Conservation (phyloP, 1,284 basidiomycete genomes). For the Malassezia restricta region DNA sequence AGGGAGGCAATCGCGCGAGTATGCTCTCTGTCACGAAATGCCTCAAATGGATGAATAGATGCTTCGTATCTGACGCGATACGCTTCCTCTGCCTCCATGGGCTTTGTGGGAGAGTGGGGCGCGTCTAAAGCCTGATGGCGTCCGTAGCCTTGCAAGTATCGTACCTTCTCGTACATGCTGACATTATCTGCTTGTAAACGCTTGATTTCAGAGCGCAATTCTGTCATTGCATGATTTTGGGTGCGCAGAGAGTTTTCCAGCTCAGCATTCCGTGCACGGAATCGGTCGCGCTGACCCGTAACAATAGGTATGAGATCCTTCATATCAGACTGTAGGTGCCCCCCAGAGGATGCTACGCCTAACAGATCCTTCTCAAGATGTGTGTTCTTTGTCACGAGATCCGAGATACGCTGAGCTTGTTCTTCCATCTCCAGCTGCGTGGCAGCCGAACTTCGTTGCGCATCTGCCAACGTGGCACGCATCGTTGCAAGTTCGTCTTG, state of each 20-base stretch:
- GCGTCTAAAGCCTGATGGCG: neutral
- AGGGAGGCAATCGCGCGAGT: conserved; percentile 77
- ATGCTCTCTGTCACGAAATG: conserved; percentile 89
- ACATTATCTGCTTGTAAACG: conserved; percentile 37
- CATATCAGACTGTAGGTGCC: neutral
- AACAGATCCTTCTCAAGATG: conserved; percentile 73
- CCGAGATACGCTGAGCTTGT: conserved; percentile 47
- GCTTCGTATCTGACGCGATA: conserved; percentile 88
- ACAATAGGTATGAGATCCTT: conserved; percentile 55
- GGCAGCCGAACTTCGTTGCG: conserved; percentile 52
- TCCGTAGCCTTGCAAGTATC: conserved; percentile 33
- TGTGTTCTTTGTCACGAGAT: conserved; percentile 68
- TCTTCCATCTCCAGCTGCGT: neutral
- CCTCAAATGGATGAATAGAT: conserved; percentile 92
- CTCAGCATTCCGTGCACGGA: conserved; percentile 59
- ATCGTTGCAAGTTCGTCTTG: conserved; percentile 84
- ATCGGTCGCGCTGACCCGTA: conserved; percentile 58
- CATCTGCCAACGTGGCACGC: conserved; percentile 52
- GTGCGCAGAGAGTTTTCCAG: conserved; percentile 87
- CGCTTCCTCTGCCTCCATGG: conserved; percentile 52
- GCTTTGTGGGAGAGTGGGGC: conserved; percentile 18
- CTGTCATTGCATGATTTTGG: conserved; percentile 83
- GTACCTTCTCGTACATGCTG: conserved; percentile 39
- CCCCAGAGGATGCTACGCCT: neutral
- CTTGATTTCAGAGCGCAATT: conserved; percentile 48